Percentiles rank a stretch among this genome's conserved stretches.
phyloP scores from a whole-genome alignment of 2,329 filamentous ascomycete species.

The Escovopsis sp. region DNA sequence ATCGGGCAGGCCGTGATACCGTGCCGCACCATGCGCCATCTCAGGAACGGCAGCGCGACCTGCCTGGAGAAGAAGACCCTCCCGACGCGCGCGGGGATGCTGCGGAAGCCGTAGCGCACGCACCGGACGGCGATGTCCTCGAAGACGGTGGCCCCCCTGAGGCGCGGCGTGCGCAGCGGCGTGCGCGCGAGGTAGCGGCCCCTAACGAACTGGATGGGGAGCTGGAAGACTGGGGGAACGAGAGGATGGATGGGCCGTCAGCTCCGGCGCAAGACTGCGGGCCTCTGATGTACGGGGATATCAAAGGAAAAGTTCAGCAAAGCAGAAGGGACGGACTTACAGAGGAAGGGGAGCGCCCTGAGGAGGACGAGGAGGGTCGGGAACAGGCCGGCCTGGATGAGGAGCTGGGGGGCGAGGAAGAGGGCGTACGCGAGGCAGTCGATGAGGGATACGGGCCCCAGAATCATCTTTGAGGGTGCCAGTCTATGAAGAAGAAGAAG shows the following conservation, averaged over 20 bases:
- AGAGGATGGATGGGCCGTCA: too few relatives aligned
- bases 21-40: constrained; percentile 61
- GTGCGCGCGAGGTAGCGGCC: constrained; percentile 13
- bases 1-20: constrained; percentile 49
- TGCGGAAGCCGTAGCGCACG: constrained; percentile 63
- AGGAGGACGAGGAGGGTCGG: constrained; percentile 42
- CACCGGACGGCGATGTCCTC: constrained; percentile 66
- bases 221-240: constrained; percentile 11
- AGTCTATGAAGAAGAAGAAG: neutral
- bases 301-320: too few relatives aligned
- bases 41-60: constrained; percentile 59
- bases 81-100: constrained; percentile 52
- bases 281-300: too few relatives aligned
- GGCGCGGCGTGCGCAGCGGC: constrained; percentile 37
- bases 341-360: constrained; percentile 52
- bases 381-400: constrained; percentile 51
- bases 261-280: too few relatives aligned
- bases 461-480: constrained; percentile 39
- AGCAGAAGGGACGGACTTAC: constrained; percentile 23
- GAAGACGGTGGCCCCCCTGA: constrained; percentile 55
- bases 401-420: constrained; percentile 56
- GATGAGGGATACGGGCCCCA: constrained; percentile 58
- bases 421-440: constrained; percentile 62
- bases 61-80: constrained; percentile 64
- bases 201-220: constrained; percentile 17